phyloP scores from a whole-genome alignment of 2,329 filamentous ascomycete genomes.

The Dothistroma septosporum region DNA sequence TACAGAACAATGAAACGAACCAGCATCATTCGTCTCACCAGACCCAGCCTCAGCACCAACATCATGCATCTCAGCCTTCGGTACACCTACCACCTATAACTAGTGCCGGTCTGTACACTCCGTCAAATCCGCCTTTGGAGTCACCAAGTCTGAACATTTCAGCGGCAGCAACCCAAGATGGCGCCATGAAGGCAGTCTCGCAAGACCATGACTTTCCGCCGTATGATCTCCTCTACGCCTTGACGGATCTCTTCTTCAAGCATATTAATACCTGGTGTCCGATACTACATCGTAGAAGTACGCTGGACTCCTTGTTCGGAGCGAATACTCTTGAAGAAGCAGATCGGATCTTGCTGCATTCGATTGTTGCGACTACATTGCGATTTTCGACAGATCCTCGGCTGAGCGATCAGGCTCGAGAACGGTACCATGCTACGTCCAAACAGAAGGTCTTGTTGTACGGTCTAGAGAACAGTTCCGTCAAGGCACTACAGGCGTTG shows the following conservation, averaged over 20 bases:
- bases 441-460: conserved; percentile 85
- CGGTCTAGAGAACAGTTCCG: conserved; percentile 82
- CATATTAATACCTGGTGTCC: conserved; percentile 70
- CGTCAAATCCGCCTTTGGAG: conserved; percentile 46
- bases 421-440: conserved; percentile 72
- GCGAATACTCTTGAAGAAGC: conserved; percentile 71
- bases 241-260: conserved; percentile 61
- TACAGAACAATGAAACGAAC: conserved; percentile 9
- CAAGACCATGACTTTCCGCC: conserved; percentile 52
- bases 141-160: conserved; percentile 56
- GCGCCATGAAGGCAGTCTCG: conserved; percentile 27
- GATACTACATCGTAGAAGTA: conserved; percentile 80
- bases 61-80: conserved; percentile 19
- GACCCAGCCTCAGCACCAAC: conserved; percentile 22
- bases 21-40: conserved; percentile 10
- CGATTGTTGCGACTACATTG: conserved; percentile 83
- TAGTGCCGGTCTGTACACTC: conserved; percentile 28
- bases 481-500: conserved; percentile 80
- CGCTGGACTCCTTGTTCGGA: conserved; percentile 74
- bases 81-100: conserved; percentile 17
- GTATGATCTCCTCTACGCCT: conserved; percentile 56
- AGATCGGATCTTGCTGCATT: conserved; percentile 77
- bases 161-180: conserved; percentile 23
- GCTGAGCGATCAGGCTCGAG: conserved; percentile 67
- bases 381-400: conserved; percentile 75